phyloP scores from a whole-genome alignment of 192 early-diverging fungal genomes.

The Coemansia sp. region DNA sequence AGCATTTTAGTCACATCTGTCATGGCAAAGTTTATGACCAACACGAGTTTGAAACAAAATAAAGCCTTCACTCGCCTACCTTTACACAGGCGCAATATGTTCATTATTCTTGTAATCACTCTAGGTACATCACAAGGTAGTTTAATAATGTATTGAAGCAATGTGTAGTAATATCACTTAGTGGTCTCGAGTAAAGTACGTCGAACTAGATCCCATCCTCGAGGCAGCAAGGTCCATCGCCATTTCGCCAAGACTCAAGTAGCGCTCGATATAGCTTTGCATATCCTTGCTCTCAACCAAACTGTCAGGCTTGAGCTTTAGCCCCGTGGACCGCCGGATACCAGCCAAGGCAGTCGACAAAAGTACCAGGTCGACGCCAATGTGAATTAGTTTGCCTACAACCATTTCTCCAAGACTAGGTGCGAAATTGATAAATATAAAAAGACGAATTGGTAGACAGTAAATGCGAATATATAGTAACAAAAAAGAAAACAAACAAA shows the following conservation, averaged over 20 bases:
- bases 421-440: not conserved
- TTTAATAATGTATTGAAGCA: not conserved
- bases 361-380: conserved; percentile 47
- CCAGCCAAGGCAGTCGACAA: conserved; percentile 47
- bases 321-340: conserved; percentile 44
- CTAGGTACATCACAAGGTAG: not conserved
- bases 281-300: conserved; percentile 40
- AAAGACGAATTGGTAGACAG: not conserved
- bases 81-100: no score
- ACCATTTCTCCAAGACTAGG: conserved; percentile 19
- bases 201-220: conserved; percentile 30
- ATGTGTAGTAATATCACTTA: not conserved
- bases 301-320: conserved; percentile 35
- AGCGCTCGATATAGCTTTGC: conserved; percentile 35
- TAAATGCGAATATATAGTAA: not conserved
- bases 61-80: no score
- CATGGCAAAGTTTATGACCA: no score
- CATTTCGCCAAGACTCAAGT: conserved; percentile 39
- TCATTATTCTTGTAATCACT: not conserved
- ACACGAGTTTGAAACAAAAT: conserved; percentile 2
- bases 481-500: not conserved
- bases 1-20: no score
- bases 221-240: conserved; percentile 24
- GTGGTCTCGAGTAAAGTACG: conserved; percentile 26
- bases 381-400: conserved; percentile 37